These are phyloP conservation scores for Silene vulgaris DNA, from an alignment of 179 eudicot genomes.

Conservation along the genomic window DNA sequence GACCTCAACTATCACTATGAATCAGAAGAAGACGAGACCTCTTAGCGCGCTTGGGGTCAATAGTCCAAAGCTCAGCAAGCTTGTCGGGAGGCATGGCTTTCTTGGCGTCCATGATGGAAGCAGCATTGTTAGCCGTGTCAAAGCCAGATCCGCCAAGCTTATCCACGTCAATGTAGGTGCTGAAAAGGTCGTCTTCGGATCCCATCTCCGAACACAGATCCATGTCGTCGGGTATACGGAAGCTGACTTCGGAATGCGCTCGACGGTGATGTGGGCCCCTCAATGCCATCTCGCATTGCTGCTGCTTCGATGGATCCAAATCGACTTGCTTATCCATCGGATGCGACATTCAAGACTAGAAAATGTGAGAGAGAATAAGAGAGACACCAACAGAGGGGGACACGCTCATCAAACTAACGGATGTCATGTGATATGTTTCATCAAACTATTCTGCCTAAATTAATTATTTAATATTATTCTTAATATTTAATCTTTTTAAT, in stretches of 20 bases:
- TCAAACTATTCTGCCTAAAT: not conserved
- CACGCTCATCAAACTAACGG: not conserved
- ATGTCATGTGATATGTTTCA: not conserved
- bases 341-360: no score
- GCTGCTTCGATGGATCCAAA: not conserved
- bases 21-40: slow-evolving; percentile 29
- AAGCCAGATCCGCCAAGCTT: slow-evolving; percentile 32
- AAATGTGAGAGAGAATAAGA: not conserved
- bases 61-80: slow-evolving; percentile 55
- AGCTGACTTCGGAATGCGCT: slow-evolving; percentile 44
- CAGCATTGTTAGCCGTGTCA: slow-evolving; percentile 14
- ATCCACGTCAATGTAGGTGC: slow-evolving; percentile 47
- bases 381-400: not conserved
- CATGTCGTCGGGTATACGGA: slow-evolving; percentile 41
- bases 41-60: slow-evolving; percentile 65
- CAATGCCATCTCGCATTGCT: not conserved
- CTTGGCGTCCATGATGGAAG: slow-evolving; percentile 42
- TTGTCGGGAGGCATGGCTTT: slow-evolving; percentile 57
- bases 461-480: no score
- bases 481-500: no score
- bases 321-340: not conserved
- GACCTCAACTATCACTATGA: not conserved
- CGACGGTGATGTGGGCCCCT: slow-evolving; percentile 44
- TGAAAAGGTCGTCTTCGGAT: slow-evolving; percentile 49
- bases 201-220: slow-evolving; percentile 40